A percentile compares a stretch with the other conserved stretches of the same genome.
Conservation (phyloP, 169 alveolate genomes). For the Babesia bigemina region DNA sequence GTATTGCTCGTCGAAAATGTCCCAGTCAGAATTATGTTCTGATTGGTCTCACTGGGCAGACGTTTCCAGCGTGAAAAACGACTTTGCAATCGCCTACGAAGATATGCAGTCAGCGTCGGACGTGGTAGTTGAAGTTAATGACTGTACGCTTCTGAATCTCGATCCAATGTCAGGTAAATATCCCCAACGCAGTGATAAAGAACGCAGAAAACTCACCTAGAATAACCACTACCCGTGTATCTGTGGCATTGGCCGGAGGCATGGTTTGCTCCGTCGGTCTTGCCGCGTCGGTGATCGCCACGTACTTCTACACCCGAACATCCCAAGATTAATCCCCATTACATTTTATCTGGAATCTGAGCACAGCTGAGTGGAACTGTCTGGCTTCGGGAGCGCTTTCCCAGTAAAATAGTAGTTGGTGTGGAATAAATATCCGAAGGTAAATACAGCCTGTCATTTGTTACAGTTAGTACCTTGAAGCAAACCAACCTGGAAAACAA, state of each 20-base stretch:
- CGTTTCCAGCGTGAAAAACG: background rate
- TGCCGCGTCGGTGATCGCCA: constrained; percentile 32
- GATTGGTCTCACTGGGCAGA: constrained; percentile 36
- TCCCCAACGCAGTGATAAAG: background rate
- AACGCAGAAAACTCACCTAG: background rate
- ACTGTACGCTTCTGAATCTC: constrained; percentile 19
- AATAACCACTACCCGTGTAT: background rate
- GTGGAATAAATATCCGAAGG: constrained; percentile 78
- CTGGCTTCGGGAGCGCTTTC: constrained; percentile 79
- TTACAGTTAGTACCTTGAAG: background rate
- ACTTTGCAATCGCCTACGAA: constrained; percentile 4
- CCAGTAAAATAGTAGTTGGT: constrained; percentile 84
- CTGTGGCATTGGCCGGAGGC: constrained; percentile 41
- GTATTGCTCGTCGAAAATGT: background rate
- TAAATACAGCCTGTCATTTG: constrained; percentile 67
- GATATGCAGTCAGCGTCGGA: background rate
- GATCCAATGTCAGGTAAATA: constrained; percentile 25
- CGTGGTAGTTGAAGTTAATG: background rate
- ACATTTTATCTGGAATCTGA: constrained; percentile 65
- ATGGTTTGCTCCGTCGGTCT: constrained; percentile 40
- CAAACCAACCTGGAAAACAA: constrained; percentile 57
- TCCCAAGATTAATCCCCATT: background rate
- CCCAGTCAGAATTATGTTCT: constrained; percentile 3
- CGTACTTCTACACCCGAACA: constrained; percentile 25
- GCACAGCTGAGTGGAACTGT: constrained; percentile 81